These are phyloP conservation scores for Aspergillus bombycis DNA, from an alignment of 2,329 filamentous ascomycete genomes.

Conservation along the genomic window DNA sequence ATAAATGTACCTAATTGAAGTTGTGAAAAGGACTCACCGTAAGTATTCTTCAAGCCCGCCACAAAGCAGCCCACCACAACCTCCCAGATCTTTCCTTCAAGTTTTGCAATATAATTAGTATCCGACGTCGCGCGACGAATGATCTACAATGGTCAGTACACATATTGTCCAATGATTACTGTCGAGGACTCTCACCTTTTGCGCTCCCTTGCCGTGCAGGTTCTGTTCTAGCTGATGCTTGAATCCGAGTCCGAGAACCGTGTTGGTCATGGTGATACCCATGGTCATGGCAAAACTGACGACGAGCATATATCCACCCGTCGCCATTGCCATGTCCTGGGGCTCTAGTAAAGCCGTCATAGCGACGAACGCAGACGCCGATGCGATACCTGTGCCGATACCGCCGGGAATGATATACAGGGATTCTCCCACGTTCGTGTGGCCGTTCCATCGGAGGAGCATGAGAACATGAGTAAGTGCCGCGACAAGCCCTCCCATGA, in stretches of 20 bases:
- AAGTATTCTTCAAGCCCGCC: conserved; percentile 31
- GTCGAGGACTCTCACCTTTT: conserved; percentile 20
- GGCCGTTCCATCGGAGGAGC: conserved; percentile 60
- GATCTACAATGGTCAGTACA: conserved; percentile 35
- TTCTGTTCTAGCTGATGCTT: conserved; percentile 33
- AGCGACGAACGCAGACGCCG: conserved; percentile 53
- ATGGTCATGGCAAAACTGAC: conserved; percentile 48
- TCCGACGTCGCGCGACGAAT: conserved; percentile 45
- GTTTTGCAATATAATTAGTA: conserved; percentile 43
- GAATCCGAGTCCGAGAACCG: conserved; percentile 42
- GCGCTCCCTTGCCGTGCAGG: conserved; percentile 32
- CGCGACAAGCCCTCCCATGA: conserved; percentile 55
- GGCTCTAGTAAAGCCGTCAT: conserved; percentile 52
- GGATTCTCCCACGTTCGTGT: conserved; percentile 59
- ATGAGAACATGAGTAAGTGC: conserved; percentile 57
- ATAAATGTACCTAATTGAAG: no score
- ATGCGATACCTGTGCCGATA: conserved; percentile 53
- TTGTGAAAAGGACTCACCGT: conserved; percentile 23
- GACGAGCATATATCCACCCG: conserved; percentile 52
- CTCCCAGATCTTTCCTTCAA: conserved; percentile 28
- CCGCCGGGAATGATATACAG: conserved; percentile 64
- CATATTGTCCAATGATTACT: no score
- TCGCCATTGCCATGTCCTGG: conserved; percentile 54
- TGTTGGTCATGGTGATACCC: conserved; percentile 43
- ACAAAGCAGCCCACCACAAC: conserved; percentile 34